A percentile compares a stretch with the other conserved stretches of the same genome.
Evolutionary conservation across 352 stramenopile genomes (phyloP).

Genomic region (Globisporangium polare): DNA sequence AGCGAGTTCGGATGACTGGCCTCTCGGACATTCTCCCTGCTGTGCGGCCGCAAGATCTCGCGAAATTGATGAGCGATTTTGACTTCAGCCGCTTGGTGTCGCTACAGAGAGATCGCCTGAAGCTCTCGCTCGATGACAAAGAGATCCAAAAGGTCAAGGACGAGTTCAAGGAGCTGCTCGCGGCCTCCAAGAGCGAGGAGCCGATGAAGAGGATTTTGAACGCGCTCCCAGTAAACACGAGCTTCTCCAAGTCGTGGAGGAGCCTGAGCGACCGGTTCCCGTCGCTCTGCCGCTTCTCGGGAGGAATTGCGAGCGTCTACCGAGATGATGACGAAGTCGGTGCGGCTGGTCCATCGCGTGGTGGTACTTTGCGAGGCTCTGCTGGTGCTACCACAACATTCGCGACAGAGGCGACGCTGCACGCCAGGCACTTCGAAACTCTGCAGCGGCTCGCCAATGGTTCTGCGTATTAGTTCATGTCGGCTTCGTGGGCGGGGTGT

Average conservation of each 20-base stretch:
- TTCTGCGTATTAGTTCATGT: not conserved
- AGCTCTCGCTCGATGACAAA: not conserved
- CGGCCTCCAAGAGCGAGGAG: not conserved
- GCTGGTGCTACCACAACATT: not conserved
- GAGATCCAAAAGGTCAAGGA: not conserved
- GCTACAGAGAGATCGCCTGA: constrained; percentile 11
- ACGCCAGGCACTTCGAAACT: constrained; percentile 3
- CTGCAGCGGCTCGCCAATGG: not conserved
- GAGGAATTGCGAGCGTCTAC: constrained; percentile 8
- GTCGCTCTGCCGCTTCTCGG: constrained; percentile 7
- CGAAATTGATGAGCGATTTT: constrained; percentile 5
- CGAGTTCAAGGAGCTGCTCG: constrained; percentile 7
- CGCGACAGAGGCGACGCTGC: not conserved
- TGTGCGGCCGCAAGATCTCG: constrained; percentile 11
- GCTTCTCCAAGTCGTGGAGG: constrained; percentile 9
- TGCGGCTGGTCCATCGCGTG: not conserved
- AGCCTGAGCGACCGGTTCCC: constrained; percentile 5
- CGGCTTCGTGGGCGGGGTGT: no score
- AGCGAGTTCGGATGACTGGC: constrained; percentile 7
- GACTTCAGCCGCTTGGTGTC: constrained; percentile 12
- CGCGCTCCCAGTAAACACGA: constrained; percentile 1
- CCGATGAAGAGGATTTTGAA: not conserved
- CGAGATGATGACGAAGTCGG: not conserved
- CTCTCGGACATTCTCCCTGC: constrained; percentile 13
- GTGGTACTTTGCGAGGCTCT: not conserved